Conservation (phyloP, 1,139 yeast species). For the Taphrina confusa region DNA sequence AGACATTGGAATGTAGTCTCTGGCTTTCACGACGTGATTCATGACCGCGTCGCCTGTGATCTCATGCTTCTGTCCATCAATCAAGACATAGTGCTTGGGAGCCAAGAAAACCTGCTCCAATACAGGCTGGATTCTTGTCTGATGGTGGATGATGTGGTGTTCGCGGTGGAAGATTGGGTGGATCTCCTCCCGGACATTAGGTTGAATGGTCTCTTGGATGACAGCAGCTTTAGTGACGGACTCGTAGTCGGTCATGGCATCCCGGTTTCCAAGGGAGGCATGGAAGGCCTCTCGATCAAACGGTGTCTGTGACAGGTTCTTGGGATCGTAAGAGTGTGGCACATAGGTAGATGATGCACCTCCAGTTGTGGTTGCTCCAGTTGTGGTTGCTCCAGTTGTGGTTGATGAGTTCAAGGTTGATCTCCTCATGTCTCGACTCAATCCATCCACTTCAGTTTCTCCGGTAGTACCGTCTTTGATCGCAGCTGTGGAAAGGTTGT, state of each 20-base stretch:
- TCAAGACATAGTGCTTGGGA: constrained; percentile 29
- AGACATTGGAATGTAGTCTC: constrained; percentile 29
- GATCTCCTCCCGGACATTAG: constrained; percentile 6
- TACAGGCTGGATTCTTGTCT: constrained; percentile 31
- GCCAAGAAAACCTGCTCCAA: constrained; percentile 29
- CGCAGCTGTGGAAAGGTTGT: constrained; percentile 14
- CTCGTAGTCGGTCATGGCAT: constrained; percentile 19
- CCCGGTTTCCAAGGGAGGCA: constrained; percentile 10
- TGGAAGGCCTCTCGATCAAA: constrained; percentile 20
- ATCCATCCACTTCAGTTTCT: constrained; percentile 2
- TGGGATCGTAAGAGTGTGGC: constrained; percentile 4
- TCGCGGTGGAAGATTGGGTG: constrained; percentile 28
- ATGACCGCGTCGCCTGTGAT: constrained; percentile 27
- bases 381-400: neutral
- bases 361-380: no score
- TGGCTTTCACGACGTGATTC: constrained; percentile 24
- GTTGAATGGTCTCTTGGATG: constrained; percentile 22
- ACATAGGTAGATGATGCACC: neutral
- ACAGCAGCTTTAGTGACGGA: constrained; percentile 11
- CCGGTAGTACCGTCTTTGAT: constrained; percentile 17
- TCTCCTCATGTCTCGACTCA: constrained; percentile 7
- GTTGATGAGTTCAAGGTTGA: neutral
- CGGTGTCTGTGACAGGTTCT: constrained; percentile 20
- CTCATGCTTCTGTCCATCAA: constrained; percentile 32
- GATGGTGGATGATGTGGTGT: constrained; percentile 30